Base-by-base conservation (phyloP, 148 eudicot genomes). In the Agrostemma githago region DNA sequence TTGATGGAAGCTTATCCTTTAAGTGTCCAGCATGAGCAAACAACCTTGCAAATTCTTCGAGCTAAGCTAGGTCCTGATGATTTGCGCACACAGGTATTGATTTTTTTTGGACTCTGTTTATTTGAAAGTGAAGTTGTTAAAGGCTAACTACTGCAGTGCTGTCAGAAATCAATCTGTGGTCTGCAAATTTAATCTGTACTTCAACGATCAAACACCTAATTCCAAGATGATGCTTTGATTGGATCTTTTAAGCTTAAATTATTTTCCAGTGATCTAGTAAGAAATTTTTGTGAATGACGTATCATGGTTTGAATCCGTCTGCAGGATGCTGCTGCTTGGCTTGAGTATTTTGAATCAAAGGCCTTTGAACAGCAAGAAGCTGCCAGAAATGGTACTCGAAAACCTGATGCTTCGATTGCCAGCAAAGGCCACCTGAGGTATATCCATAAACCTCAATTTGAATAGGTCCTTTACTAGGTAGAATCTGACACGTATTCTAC, bases 301-400 rank as follows among this genome's bases (percentile, higher is more conserved):
- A 20, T 73, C 61, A 77, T 77, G 46, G 26, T 44, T 77, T 37
- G 68, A 40, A 74, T 77, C 44, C 62, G 2, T 58, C 67, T 83
- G 81, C 87, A 96, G 99, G 99, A 96, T 85, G 99, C 99, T 79
- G 99, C 99, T 85, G 99, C 99, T 77, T 96, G 99, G 99, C 91
- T 96, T 12, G 99, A 96, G 80, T 96, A 96, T 86, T 96, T 96
- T 78, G 99, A 96, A 82, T 96, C 99, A 39, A 96, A 96, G 93
- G 97, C 97, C 77, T 89, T 96, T 85, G 99, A 96, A 82, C 99
- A 96, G 77, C 97, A 96, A 87, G 99, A 96, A 88, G 99, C 99
- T 83, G 99, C 97, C 70, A 79, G 95, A 79, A 92, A 96, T 82
- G 99, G 99, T 62, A 96, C 96, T 72, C 81, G 88, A 74, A 96